Percentiles rank a stretch among this genome's conserved stretches.
Evolutionary conservation across 306 rosid genomes (phyloP).

Genomic region (Castanospermum australe): DNA sequence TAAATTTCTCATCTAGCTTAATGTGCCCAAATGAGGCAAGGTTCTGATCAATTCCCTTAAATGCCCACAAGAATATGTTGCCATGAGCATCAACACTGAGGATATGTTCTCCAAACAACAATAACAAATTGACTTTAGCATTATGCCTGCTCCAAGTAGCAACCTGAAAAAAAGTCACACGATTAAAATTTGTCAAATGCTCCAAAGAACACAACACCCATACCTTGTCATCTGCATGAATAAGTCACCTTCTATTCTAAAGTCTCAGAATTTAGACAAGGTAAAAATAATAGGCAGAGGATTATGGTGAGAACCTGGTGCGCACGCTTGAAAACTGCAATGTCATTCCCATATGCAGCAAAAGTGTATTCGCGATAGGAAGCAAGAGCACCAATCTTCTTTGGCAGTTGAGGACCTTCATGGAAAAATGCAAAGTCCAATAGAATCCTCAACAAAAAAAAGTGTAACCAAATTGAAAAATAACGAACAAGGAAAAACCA

Average conservation of each 20-base stretch:
- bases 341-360: conserved; percentile 65
- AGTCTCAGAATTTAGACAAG: not conserved
- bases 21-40: conserved; percentile 61
- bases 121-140: conserved; percentile 66
- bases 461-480: not conserved
- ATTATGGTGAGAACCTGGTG: conserved; percentile 56
- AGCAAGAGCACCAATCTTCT: conserved; percentile 90
- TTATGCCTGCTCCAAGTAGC: conserved; percentile 77
- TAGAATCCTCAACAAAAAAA: not conserved
- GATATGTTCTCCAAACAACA: conserved; percentile 81
- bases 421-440: not conserved
- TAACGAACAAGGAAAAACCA: not conserved
- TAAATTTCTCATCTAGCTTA: conserved; percentile 47
- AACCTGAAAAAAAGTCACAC: conserved; percentile 41
- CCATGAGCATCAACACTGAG: conserved; percentile 69
- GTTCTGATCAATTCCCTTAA: conserved; percentile 64
- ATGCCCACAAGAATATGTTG: conserved; percentile 72
- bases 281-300: not conserved
- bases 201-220: not conserved
- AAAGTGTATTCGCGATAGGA: conserved; percentile 80
- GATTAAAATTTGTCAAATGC: not conserved
- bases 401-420: conserved; percentile 80
- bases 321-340: conserved; percentile 79
- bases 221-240: not conserved
- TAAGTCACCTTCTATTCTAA: not conserved